A percentile compares a stretch with the other conserved stretches of the same genome.
Evolutionary conservation across 73 alveolate genomes (phyloP).

Genomic region (Durusdinium trenchii): DNA sequence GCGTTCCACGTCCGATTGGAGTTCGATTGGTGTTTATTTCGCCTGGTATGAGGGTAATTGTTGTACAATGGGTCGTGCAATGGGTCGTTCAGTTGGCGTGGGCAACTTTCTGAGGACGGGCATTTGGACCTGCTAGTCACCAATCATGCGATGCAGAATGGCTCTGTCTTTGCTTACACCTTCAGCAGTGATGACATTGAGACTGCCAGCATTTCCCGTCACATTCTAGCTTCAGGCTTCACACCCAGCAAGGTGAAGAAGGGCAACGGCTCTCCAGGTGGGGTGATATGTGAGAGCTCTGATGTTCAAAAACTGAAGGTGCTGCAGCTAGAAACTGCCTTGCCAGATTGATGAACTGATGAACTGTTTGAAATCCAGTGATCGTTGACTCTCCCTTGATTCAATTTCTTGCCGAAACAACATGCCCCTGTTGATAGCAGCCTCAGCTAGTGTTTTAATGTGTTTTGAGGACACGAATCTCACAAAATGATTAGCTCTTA

Average conservation of each 20-base stretch:
- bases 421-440: no score
- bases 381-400: no score
- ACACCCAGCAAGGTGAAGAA: slow-evolving; percentile 31
- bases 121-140: slow-evolving; percentile 73
- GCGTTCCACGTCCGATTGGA: not conserved
- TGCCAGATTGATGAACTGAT: no score
- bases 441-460: not conserved
- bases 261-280: slow-evolving; percentile 81
- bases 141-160: slow-evolving; percentile 52
- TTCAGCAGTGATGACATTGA: slow-evolving; percentile 40
- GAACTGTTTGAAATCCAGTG: no score
- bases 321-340: no score
- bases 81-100: not conserved
- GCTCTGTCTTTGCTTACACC: slow-evolving; percentile 81
- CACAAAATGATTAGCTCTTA: not conserved
- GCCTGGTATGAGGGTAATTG: not conserved
- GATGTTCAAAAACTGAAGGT: no score
- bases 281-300: not conserved
- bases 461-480: no score
- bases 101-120: not conserved
- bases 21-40: no score
- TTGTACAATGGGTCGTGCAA: not conserved
- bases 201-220: slow-evolving; percentile 9
- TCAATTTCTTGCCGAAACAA: no score
- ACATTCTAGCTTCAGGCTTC: slow-evolving; percentile 71